These are phyloP conservation scores for Saccharomycopsis olivae DNA, from an alignment of 805 yeast genomes.

Conservation along the genomic window DNA sequence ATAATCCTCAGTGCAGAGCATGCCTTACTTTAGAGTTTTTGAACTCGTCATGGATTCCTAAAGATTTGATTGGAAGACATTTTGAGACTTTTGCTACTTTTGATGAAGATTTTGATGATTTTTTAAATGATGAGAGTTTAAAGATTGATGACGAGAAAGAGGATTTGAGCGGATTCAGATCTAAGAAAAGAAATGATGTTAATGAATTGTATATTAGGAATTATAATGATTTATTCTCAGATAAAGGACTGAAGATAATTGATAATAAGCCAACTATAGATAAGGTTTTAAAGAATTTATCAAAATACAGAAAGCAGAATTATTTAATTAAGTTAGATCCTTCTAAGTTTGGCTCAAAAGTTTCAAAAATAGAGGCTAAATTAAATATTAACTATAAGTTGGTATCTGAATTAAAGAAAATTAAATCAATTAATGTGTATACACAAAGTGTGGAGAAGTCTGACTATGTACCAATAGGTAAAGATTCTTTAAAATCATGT, in stretches of 20 bases:
- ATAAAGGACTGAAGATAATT: not conserved
- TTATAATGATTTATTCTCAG: conserved; percentile 4
- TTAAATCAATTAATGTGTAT: conserved; percentile 6
- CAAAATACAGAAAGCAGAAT: not conserved
- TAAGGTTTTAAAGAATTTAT: conserved; percentile 3
- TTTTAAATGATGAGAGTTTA: not conserved
- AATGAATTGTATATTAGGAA: conserved; percentile 8
- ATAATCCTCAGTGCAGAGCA: conserved; percentile 5
- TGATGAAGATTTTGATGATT: not conserved
- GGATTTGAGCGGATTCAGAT: conserved; percentile 1
- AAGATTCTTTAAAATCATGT: conserved; percentile 2
- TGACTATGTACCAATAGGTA: not conserved
- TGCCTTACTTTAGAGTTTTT: conserved; percentile 5
- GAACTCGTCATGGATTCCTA: conserved; percentile 9
- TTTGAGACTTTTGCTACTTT: conserved; percentile 6
- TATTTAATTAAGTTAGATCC: not conserved
- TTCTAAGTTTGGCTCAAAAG: too few species aligned
- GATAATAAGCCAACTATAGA: not conserved
- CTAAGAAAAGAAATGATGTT: conserved; percentile 6
- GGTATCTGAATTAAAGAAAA: conserved; percentile 4
- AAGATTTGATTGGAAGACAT: conserved; percentile 3
- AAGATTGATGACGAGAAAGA: not conserved
- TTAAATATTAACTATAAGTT: conserved; percentile 5
- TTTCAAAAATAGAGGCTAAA: conserved; percentile 7
- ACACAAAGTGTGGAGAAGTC: not conserved